Evolutionary conservation across 495 filamentous ascomycete species (phyloP).

Genomic region (Tuber melanosporum): DNA sequence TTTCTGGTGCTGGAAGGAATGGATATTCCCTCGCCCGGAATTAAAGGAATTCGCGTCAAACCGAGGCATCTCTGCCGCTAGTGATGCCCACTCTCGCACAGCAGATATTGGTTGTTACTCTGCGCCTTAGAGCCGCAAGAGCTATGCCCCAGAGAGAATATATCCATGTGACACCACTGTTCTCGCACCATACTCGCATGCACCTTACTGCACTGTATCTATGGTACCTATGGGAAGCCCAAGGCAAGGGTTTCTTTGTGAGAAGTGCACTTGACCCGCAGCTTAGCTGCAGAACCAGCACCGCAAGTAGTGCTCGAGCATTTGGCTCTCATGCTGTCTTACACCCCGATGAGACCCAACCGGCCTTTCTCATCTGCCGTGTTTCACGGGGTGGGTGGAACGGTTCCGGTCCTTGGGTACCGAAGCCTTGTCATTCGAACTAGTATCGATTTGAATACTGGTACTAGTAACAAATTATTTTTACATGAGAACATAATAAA

Average conservation of each 20-base stretch:
- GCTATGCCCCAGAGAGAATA: neutral
- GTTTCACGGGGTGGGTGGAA: slow-evolving; percentile 19
- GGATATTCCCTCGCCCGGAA: neutral
- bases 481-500: neutral
- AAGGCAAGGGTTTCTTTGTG: neutral
- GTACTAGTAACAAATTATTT: neutral
- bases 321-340: slow-evolving; percentile 13
- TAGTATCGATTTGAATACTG: neutral
- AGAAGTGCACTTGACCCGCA: neutral
- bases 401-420: neutral
- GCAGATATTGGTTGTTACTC: neutral
- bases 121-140: neutral
- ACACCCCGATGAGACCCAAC: slow-evolving; percentile 18
- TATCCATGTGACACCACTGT: neutral
- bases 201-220: neutral
- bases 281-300: neutral
- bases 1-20: neutral
- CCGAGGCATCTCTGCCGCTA: neutral
- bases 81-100: neutral
- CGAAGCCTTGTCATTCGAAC: neutral
- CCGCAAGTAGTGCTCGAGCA: neutral
- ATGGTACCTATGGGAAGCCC: neutral
- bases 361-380: slow-evolving; percentile 15
- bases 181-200: neutral
- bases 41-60: neutral